A percentile compares a stretch with the other conserved stretches of the same genome.
Evolutionary conservation across 441 rosid genomes (phyloP).

Genomic region (Rhodomyrtus psidioides): DNA sequence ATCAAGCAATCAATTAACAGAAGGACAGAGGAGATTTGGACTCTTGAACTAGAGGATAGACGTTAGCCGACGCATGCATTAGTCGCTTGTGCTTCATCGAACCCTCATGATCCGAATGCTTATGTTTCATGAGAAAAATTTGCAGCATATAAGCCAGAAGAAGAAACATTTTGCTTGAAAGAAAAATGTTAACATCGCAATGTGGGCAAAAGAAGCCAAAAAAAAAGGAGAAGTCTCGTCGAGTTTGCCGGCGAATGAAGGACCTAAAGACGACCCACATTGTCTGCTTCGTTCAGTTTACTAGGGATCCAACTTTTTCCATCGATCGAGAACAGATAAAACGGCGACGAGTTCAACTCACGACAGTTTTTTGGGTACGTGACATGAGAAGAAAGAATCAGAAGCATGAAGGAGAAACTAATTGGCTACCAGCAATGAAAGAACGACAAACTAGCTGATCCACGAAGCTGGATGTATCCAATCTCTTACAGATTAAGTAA

Average conservation of each 20-base stretch:
- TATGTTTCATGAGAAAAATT: background rate
- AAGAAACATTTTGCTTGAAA: background rate
- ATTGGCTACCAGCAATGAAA: background rate
- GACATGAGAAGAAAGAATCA: background rate
- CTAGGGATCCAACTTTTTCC: background rate
- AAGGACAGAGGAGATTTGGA: background rate
- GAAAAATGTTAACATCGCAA: background rate
- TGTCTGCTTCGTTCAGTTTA: background rate
- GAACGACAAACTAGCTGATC: background rate
- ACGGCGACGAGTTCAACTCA: background rate
- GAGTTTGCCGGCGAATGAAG: background rate
- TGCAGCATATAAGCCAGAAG: background rate
- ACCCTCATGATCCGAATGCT: background rate
- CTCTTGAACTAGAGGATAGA: background rate
- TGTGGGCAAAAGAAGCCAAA: background rate
- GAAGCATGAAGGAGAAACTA: background rate
- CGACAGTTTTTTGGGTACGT: background rate
- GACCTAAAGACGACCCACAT: background rate
- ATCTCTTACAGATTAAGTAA: background rate
- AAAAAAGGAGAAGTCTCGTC: background rate
- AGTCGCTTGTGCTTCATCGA: background rate
- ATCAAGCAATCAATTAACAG: background rate
- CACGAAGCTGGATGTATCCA: background rate
- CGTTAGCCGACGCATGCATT: background rate
- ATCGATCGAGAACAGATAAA: background rate